Conservation (phyloP, 2,329 filamentous ascomycete genomes). For the Bipolaris zeicola region DNA sequence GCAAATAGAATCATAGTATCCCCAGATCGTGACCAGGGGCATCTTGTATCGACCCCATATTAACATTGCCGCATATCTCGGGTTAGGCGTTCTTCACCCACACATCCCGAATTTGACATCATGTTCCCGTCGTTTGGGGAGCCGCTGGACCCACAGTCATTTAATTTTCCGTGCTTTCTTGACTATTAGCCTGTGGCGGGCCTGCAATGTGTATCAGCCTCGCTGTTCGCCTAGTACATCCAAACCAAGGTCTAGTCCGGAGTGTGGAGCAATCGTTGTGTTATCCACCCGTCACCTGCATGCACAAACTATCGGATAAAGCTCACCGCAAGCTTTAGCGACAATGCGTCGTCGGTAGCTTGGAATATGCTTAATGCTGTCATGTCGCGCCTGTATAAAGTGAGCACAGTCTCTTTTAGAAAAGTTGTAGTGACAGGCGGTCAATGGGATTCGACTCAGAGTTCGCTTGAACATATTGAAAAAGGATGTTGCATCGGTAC, state of each 20-base stretch:
- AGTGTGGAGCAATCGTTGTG: not conserved
- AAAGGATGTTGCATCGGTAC: not conserved
- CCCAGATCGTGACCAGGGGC: not conserved
- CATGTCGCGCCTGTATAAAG: not conserved
- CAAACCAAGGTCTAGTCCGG: not conserved
- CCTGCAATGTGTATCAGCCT: constrained; percentile 1
- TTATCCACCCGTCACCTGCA: too few species aligned
- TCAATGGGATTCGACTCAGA: not conserved
- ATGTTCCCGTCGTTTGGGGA: not conserved
- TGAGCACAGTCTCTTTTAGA: not conserved
- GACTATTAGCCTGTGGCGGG: not conserved
- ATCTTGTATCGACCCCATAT: not conserved
- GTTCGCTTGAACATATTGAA: not conserved
- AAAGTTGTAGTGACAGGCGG: not conserved
- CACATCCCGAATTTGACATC: not conserved
- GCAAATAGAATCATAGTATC: not conserved
- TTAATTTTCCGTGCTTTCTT: not conserved
- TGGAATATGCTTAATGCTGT: too few species aligned
- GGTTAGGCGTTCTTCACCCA: not conserved
- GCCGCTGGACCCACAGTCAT: not conserved
- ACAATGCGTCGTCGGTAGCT: too few species aligned
- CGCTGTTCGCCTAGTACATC: not conserved
- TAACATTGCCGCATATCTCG: not conserved
- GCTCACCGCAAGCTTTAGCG: not conserved
- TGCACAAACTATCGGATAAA: not conserved